phyloP scores from a whole-genome alignment of 176 grass and related monocot genomes.

The Stipa capillata region DNA sequence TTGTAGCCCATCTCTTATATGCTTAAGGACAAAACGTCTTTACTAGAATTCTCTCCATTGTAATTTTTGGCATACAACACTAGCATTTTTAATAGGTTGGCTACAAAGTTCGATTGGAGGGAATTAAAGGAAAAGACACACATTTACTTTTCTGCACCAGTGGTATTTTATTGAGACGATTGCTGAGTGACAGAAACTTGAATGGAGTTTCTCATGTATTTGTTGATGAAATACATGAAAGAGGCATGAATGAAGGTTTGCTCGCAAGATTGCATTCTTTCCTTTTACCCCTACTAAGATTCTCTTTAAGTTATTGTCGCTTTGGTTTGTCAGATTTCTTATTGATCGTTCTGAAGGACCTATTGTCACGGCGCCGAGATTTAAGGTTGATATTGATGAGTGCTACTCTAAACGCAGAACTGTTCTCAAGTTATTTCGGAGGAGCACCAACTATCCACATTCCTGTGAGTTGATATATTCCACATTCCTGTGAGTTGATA shows the following conservation, averaged over 20 bases:
- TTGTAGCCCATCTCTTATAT: not conserved
- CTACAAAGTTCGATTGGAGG: constrained; percentile 98
- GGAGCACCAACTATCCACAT: constrained; percentile 90
- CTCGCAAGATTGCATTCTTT: not conserved
- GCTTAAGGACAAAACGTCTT: too few species aligned
- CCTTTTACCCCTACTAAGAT: not conserved
- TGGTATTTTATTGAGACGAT: constrained; percentile 90
- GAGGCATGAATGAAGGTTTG: constrained; percentile 99
- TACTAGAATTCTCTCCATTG: too few species aligned
- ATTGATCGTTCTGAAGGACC: constrained; percentile 92
- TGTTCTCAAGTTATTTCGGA: constrained; percentile 95
- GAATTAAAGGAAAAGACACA: constrained; percentile 94
- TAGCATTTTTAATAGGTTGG: constrained; percentile 87
- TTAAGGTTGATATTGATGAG: constrained; percentile 99
- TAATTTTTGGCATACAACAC: constrained; percentile 48
- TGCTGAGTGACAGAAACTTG: constrained; percentile 84
- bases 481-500: too few species aligned
- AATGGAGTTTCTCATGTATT: constrained; percentile 96
- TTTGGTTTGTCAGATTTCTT: constrained; percentile 71
- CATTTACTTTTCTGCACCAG: constrained; percentile 99
- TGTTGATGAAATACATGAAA: constrained; percentile 99
- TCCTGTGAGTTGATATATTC: too few species aligned
- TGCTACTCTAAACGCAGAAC: constrained; percentile 90
- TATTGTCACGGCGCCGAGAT: constrained; percentile 71
- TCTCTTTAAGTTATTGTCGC: not conserved